Evolutionary conservation across 176 grass and related monocot genomes (phyloP), one percentile per base, ranked within the genome.

Genomic region (Ampelocalamus luodianensis): DNA sequence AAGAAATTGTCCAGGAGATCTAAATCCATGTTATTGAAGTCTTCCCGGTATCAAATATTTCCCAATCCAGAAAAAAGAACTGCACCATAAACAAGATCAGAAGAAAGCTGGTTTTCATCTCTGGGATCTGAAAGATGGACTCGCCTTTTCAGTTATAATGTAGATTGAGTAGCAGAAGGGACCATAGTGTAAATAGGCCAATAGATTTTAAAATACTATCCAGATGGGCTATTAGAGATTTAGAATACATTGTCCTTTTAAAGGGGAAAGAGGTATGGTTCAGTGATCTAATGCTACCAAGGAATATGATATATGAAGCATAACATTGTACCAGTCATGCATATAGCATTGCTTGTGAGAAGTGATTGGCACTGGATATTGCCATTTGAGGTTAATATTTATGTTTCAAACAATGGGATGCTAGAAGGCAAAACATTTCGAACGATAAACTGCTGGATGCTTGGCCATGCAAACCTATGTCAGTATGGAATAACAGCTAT

Each of bases 261-360:
- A n/a, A 71, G 32, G 46, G 11, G 9, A 18, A 46, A 64, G 23
- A 63, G 18, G 34, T 49, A 53, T 38, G 12, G 27, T 74, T 71
- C 59, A 80, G 40, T 85, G 22, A 66, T 22, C 61, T 26, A 61
- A 4, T 51, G 72, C 37, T 79, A 79, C 56, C 40, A 23, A 79
- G 22, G 18, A 49, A 62, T 34, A 48, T 74, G 27, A 10, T n/a
- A 64, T 68, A 83, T 83, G 40, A 78, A 73, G 43, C 54, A 51
- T 36, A 46, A 77, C 43, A 40, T 56, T 68, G 80, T 61, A 42
- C 50, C 10, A 68, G 50, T 39, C 38, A 32, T 66, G 14, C 49
- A 59, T 58, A 27, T 10, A 24, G 8, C 24, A 54, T 18, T 76
- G 3, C 32, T 29, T 1, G 29, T 29, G 29, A 29, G 29, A 54